Evolutionary conservation across 805 yeast genomes (phyloP), one percentile per base, ranked within the genome.

Genomic region (Maudiozyma barnettii): DNA sequence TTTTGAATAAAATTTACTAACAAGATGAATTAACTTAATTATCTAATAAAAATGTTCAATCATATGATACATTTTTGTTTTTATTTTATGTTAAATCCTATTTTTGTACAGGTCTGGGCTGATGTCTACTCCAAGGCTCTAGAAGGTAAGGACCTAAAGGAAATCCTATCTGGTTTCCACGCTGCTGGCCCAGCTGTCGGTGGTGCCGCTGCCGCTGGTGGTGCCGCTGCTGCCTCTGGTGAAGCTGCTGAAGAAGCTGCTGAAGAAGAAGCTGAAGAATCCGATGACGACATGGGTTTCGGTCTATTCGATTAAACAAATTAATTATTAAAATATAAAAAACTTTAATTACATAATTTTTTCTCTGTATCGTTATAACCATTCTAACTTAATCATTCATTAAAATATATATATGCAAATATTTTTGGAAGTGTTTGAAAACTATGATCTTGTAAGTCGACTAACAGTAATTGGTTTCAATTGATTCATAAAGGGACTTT

Each of bases 251-350:
- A 56, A 33, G 79, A 61, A 49, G 88, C 73, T 53, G 84, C 74
- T 58, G 85, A 71, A 58, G 87, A 70, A 58, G 81, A 74, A 57
- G 78, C 64, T 54, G 82, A 71, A 62, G 85, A 78, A 71, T 79
- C 84, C 57, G 89, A 82, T 68, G 89, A 81, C 65, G 95, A 84
- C 75, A 83, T 85, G 93, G 95, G 93, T 65, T 81, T 84, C 82
- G 93, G 93, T 77, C 79, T 85, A 75, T 85, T 85, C 78, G 95
- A 84, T 74, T 85, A 84, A 76, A 61, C 73, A 45, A 26, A 20
- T 39, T 36, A 42, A 46, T 9, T 31, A 14, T 41, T 18, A 14
- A 41, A 43, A 33, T 19, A 16, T 40, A 16, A 38, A 20, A 9
- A 18, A 14, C 13, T 40, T 40, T 40, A 40, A 26, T 40, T 41